phyloP scores from a whole-genome alignment of 1,139 yeast genomes.

The Saccharomycopsis phalli region DNA sequence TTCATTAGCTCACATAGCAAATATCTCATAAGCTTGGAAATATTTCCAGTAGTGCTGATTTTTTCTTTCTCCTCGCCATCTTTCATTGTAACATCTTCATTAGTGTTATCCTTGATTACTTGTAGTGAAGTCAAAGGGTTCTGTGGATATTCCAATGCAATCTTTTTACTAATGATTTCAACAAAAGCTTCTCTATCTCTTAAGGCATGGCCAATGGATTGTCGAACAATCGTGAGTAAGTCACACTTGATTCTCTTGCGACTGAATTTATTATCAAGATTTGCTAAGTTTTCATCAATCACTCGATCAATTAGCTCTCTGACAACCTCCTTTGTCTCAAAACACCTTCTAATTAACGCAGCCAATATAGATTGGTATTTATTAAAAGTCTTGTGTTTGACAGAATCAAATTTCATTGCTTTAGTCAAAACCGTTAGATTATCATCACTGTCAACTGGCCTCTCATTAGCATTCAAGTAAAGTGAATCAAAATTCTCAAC shows the following conservation, averaged over 20 bases:
- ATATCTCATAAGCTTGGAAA: constrained; percentile 42
- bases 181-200: constrained; percentile 51
- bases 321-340: constrained; percentile 51
- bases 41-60: constrained; percentile 21
- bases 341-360: constrained; percentile 56
- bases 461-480: not conserved
- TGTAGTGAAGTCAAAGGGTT: constrained; percentile 29
- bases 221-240: constrained; percentile 40
- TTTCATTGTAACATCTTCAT: constrained; percentile 6
- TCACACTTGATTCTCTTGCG: constrained; percentile 21
- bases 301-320: constrained; percentile 42
- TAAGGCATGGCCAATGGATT: constrained; percentile 45
- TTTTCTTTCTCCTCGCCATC: constrained; percentile 15
- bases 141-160: constrained; percentile 41
- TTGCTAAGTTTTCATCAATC: constrained; percentile 27
- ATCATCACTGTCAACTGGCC: constrained; percentile 1
- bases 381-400: constrained; percentile 2
- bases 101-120: constrained; percentile 26
- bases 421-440: too few species aligned
- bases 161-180: constrained; percentile 42
- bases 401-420: too few species aligned
- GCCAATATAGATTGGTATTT: constrained; percentile 10
- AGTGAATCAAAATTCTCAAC: constrained; percentile 3
- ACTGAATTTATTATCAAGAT: constrained; percentile 24
- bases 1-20: constrained; percentile 48